Evolutionary conservation across 1,139 yeast genomes (phyloP), one percentile per base, ranked within the genome.

Genomic region (Chernovozyma aurita): DNA sequence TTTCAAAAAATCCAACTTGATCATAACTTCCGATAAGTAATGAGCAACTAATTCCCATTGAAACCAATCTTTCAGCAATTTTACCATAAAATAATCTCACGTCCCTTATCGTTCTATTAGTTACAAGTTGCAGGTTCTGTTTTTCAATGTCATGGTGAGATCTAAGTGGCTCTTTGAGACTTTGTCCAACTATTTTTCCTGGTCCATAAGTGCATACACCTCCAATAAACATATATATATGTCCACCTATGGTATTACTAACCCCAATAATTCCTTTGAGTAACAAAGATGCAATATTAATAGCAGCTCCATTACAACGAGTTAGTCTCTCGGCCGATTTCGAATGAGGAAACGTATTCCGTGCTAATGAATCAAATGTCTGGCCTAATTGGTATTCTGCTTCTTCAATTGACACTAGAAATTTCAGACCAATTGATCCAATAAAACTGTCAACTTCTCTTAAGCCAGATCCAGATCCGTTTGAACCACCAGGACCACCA

Each of bases 291-390:
- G 86, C 83, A n/a, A 82, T 60, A 43, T 77, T 76, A 24, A 84
- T 47, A 3, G 90, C 90, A 29, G 77, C 55, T 0, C 92, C 94
- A 0, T 87, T 79, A 20, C 81, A 68, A 45, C 90, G 65, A 20
- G 63, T 62, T 2, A 74, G 67, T 48, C 94, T 67, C 42, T 72
- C 70, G 37, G 62, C 65, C 32, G 66, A 65, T 16, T 52, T 52
- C 7, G 61, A 52, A 35, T 67, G 67, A 1, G 77, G 73, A 55
- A 82, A 82, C 1, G 75, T 57, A 47, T 81, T 84, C 9, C 68
- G 57, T 8, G 57, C 56, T 35, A 84, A 59, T 32, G 61, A 69
- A 40, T 81, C 85, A 33, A 84, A 57, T 14, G 79, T 67, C 27
- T 61, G 59, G 3, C 75, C 66, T 21, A 82, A 46, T 36, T 73